These are phyloP conservation scores for Brettanomyces custersianus DNA, from an alignment of 805 yeast genomes.

Conservation along the genomic window DNA sequence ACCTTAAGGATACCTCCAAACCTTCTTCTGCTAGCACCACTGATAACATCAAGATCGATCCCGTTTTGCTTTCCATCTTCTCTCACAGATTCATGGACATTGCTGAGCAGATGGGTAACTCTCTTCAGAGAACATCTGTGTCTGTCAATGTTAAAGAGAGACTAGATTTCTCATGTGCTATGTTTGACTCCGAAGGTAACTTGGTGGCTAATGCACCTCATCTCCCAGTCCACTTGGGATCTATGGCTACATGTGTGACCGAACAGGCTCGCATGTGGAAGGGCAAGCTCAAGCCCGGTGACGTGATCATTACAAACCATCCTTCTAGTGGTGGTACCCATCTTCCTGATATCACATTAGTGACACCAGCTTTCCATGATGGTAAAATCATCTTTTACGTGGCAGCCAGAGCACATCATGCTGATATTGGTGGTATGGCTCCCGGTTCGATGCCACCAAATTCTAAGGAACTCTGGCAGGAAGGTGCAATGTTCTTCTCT, in stretches of 20 bases:
- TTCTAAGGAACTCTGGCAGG: conserved; percentile 76
- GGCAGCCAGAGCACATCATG: conserved; percentile 93
- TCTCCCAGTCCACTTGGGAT: conserved; percentile 79
- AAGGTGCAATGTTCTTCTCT: conserved; percentile 82
- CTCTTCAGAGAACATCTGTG: conserved; percentile 70
- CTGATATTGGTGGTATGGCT: conserved; percentile 86
- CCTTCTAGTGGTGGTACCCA: conserved; percentile 85
- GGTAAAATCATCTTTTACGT: conserved; percentile 68
- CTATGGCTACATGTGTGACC: conserved; percentile 74
- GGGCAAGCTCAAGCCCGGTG: conserved; percentile 59
- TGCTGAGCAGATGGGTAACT: conserved; percentile 84
- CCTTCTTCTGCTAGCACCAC: conserved; percentile 1
- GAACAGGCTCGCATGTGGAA: conserved; percentile 60
- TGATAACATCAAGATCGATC: conserved; percentile 39
- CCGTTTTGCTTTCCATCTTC: conserved; percentile 66
- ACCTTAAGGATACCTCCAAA: conserved; percentile 3
- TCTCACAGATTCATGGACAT: conserved; percentile 84
- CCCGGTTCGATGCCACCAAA: conserved; percentile 96
- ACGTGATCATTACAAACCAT: conserved; percentile 69
- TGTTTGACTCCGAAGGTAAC: conserved; percentile 69
- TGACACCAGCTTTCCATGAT: conserved; percentile 77
- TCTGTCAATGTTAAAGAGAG: conserved; percentile 80
- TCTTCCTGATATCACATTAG: conserved; percentile 83
- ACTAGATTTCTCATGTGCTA: conserved; percentile 76
- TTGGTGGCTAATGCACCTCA: conserved; percentile 85